Evolutionary conservation across 2,329 filamentous ascomycete genomes (phyloP).

Genomic region (Hymenoscyphus occultus): DNA sequence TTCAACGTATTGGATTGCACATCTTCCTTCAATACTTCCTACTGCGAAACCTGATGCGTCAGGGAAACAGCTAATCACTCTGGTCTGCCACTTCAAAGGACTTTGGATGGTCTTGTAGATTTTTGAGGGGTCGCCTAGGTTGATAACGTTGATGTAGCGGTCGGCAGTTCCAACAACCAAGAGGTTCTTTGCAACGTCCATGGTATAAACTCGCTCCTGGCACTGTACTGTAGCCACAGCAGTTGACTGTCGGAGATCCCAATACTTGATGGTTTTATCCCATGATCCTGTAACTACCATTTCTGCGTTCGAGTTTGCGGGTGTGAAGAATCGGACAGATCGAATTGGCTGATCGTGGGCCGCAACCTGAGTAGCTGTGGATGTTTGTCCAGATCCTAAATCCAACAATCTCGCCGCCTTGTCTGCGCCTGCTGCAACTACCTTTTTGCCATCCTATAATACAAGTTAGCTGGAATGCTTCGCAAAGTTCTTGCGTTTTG

Average conservation of each 20-base stretch:
- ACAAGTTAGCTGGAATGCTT: conserved; percentile 15
- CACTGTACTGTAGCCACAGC: conserved; percentile 64
- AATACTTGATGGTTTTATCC: conserved; percentile 90
- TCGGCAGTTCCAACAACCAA: conserved; percentile 92
- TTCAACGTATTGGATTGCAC: conserved; percentile 97
- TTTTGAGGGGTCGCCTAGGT: conserved; percentile 80
- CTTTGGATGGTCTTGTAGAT: conserved; percentile 97
- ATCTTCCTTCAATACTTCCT: conserved; percentile 93
- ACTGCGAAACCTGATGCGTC: conserved; percentile 92
- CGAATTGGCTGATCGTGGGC: conserved; percentile 82
- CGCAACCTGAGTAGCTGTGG: conserved; percentile 65
- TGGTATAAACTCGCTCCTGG: conserved; percentile 81
- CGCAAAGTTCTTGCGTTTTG: conserved; percentile 11
- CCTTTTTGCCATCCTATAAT: conserved; percentile 78
- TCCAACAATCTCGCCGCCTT: conserved; percentile 89
- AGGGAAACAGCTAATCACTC: conserved; percentile 90
- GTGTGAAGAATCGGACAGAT: conserved; percentile 74
- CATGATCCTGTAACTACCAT: conserved; percentile 91
- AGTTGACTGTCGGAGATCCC: conserved; percentile 69
- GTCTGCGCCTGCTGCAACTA: conserved; percentile 85
- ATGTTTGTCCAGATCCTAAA: conserved; percentile 59
- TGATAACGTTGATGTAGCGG: conserved; percentile 92
- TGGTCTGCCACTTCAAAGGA: conserved; percentile 96
- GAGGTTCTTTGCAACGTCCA: conserved; percentile 86
- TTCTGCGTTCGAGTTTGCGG: conserved; percentile 56